Percentiles rank a stretch among this genome's conserved stretches.
phyloP scores from a whole-genome alignment of 805 yeast genomes.

The Starmera caribaea region DNA sequence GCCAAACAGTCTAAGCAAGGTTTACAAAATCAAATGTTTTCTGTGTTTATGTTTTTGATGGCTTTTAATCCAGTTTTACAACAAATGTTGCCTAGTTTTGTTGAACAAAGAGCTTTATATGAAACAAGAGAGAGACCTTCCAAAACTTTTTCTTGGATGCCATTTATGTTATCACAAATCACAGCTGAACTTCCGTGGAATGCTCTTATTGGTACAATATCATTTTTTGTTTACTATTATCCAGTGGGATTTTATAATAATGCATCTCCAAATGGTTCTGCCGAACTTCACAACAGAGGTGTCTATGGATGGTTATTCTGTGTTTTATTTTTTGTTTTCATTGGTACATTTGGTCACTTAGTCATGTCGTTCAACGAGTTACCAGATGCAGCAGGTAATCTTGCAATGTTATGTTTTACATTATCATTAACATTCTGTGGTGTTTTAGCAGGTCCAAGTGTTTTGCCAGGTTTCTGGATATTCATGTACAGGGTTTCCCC shows the following conservation, averaged over 20 bases:
- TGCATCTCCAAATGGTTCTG: slow-evolving; percentile 50
- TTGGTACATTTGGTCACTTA: slow-evolving; percentile 45
- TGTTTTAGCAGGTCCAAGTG: slow-evolving; percentile 48
- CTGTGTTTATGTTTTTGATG: slow-evolving; percentile 59
- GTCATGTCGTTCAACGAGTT: slow-evolving; percentile 49
- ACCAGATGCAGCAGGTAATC: slow-evolving; percentile 55
- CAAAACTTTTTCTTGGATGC: slow-evolving; percentile 57
- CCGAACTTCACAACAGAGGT: slow-evolving; percentile 40
- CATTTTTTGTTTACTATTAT: slow-evolving; percentile 57
- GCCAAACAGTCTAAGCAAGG: slow-evolving; percentile 57
- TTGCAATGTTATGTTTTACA: slow-evolving; percentile 47
- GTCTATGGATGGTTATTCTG: slow-evolving; percentile 39
- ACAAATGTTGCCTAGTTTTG: slow-evolving; percentile 55
- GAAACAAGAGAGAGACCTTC: slow-evolving; percentile 71
- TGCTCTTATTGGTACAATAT: slow-evolving; percentile 49
- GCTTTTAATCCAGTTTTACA: slow-evolving; percentile 47
- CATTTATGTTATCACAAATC: slow-evolving; percentile 53
- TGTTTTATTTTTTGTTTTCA: slow-evolving; percentile 38
- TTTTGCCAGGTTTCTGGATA: slow-evolving; percentile 67
- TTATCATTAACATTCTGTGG: slow-evolving; percentile 70
- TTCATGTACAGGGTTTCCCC: slow-evolving; percentile 74
- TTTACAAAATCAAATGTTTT: slow-evolving; percentile 75
- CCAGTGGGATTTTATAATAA: slow-evolving; percentile 60
- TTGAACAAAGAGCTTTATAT: slow-evolving; percentile 52
- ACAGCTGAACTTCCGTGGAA: slow-evolving; percentile 63